Conservation (phyloP, 1,284 basidiomycete genomes). For the Cystobasidiaceae sp. region DNA sequence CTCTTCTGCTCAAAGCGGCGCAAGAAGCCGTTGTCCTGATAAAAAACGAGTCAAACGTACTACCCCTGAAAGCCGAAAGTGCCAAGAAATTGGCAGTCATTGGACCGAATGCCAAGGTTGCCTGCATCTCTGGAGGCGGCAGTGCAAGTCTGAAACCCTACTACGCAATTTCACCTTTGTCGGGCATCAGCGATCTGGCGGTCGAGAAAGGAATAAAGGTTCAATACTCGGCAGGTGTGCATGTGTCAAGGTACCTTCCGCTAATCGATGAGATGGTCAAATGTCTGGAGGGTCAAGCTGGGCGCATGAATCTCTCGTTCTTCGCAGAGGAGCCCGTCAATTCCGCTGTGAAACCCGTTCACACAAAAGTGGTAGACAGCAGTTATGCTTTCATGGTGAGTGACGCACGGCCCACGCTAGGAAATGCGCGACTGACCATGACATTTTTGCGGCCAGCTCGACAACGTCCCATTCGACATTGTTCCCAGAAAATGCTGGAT, state of each 20-base stretch:
- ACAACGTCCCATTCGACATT: not conserved
- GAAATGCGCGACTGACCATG: constrained; percentile 28
- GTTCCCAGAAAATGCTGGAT: not conserved
- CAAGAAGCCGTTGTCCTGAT: constrained; percentile 63
- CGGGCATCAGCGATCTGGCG: constrained; percentile 53
- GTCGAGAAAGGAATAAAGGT: not conserved
- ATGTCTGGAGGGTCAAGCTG: not conserved
- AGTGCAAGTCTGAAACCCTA: constrained; percentile 66
- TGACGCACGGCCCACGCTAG: not conserved
- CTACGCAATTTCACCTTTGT: constrained; percentile 63
- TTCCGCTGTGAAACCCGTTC: not conserved
- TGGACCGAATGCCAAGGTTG: constrained; percentile 58
- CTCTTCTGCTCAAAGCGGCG: constrained; percentile 58
- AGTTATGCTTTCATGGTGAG: not conserved
- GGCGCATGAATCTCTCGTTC: not conserved
- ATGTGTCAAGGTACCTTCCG: not conserved
- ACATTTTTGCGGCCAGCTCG: not conserved
- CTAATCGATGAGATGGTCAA: not conserved
- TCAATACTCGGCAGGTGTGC: not conserved
- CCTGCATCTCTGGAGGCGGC: constrained; percentile 67
- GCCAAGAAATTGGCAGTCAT: constrained; percentile 67
- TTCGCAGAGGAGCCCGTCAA: not conserved
- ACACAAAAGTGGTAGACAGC: not conserved
- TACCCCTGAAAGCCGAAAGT: constrained; percentile 53
- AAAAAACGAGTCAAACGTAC: constrained; percentile 58